Conservation (phyloP, 768 basidiomycete species). For the Lactarius akahatsu region DNA sequence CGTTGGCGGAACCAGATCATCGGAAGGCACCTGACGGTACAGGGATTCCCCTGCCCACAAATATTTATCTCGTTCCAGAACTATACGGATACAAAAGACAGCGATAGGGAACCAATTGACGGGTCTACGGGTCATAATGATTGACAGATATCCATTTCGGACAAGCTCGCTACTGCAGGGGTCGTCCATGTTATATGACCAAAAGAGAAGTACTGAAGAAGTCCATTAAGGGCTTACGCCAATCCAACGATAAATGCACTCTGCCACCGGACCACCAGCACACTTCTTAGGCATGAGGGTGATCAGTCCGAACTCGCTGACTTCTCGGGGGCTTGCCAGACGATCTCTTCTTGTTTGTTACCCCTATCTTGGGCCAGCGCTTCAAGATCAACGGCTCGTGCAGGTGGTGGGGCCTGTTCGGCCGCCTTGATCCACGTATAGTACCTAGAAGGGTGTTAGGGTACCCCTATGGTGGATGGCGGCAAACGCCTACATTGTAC, state of each 20-base stretch:
- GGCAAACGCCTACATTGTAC: constrained; percentile 56
- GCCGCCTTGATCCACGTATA: constrained; percentile 58
- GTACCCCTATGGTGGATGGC: background rate
- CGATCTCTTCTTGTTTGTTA: constrained; percentile 31
- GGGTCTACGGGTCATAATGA: background rate
- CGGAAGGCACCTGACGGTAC: background rate
- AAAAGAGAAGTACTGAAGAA: background rate
- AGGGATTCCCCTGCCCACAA: background rate
- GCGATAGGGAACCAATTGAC: background rate
- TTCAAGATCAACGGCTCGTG: constrained; percentile 43
- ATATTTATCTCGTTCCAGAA: background rate
- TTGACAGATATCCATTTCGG: background rate
- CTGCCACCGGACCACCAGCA: background rate
- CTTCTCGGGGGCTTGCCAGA: constrained; percentile 36
- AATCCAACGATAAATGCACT: background rate
- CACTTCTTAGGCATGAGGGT: background rate
- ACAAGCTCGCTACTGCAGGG: background rate
- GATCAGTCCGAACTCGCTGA: constrained; percentile 2
- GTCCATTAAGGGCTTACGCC: background rate
- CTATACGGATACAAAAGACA: background rate
- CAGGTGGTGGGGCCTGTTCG: constrained; percentile 34
- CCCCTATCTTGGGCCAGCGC: constrained; percentile 33
- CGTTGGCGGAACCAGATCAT: background rate
- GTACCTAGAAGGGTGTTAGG: constrained; percentile 38
- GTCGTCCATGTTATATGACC: background rate